These are phyloP conservation scores for Xerocomellus amylosporus DNA, from an alignment of 768 basidiomycete genomes.

Conservation along the genomic window DNA sequence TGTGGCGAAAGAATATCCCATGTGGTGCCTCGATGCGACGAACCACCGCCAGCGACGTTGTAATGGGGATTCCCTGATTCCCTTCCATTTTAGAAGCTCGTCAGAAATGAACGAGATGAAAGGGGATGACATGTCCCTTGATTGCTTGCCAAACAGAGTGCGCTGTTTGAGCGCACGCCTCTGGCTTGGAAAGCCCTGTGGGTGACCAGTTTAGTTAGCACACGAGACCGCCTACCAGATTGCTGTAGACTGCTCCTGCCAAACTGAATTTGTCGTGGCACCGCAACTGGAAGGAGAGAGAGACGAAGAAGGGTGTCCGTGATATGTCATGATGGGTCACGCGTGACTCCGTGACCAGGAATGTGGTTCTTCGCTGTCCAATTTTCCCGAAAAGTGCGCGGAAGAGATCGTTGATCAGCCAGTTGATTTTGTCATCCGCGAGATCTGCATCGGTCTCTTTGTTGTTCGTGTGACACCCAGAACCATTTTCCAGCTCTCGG, in stretches of 20 bases:
- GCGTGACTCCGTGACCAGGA: conserved; percentile 19
- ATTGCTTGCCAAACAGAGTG: conserved; percentile 24
- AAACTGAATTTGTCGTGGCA: conserved; percentile 4
- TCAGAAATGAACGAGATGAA: conserved; percentile 30
- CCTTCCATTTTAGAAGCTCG: conserved; percentile 33
- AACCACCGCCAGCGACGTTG: conserved; percentile 13
- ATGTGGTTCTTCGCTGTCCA: conserved; percentile 10
- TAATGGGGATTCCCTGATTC: conserved; percentile 25
- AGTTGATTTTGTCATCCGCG: conserved; percentile 10
- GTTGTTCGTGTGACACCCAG: too few relatives aligned
- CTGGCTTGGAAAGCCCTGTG: conserved; percentile 4
- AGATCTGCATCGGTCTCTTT: conserved; percentile 15
- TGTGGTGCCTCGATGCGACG: conserved; percentile 10
- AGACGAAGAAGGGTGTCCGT: neutral
- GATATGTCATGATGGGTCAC: conserved; percentile 6
- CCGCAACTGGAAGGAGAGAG: neutral
- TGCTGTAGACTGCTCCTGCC: conserved; percentile 1
- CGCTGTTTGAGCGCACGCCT: conserved; percentile 29
- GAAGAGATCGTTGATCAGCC: conserved; percentile 11
- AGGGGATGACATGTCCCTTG: conserved; percentile 31
- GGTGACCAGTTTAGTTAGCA: conserved; percentile 8
- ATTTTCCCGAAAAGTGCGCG: conserved; percentile 10
- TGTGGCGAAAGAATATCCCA: conserved; percentile 19
- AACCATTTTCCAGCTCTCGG: neutral
- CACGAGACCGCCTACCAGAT: neutral